phyloP scores from a whole-genome alignment of 2,329 filamentous ascomycete species.

The Pseudogymnoascus sp. region DNA sequence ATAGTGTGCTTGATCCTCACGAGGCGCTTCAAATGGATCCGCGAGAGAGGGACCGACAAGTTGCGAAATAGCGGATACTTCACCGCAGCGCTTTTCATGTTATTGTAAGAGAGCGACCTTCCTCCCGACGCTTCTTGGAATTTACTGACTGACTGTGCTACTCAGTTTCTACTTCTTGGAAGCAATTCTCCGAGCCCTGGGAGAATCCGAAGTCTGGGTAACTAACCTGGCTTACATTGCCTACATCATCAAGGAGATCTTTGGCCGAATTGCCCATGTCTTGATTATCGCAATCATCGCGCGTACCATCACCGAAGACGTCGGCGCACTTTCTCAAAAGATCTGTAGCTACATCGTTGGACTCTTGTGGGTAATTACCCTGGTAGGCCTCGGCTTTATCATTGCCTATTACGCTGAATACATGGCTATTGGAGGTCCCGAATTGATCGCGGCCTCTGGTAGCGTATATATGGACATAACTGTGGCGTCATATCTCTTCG shows the following conservation, averaged over 20 bases:
- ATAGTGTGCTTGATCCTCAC: neutral
- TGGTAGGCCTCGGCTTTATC: neutral
- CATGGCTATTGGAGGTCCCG: neutral
- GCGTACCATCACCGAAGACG: neutral
- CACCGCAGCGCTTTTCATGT: neutral
- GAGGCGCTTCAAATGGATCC: neutral
- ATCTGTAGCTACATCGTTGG: neutral
- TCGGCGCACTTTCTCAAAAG: neutral
- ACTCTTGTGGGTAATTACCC: neutral
- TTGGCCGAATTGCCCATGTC: neutral
- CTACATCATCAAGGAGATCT: neutral
- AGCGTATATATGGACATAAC: neutral
- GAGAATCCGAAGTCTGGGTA: neutral
- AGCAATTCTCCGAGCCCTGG: neutral
- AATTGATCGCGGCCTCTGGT: neutral
- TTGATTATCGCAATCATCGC: constrained; percentile 1
- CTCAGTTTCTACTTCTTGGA: neutral
- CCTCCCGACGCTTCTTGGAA: neutral
- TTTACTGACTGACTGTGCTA: neutral
- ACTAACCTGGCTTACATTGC: neutral
- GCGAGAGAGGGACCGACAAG: neutral
- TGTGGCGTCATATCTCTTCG: neutral
- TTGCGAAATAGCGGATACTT: neutral
- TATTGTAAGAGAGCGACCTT: neutral
- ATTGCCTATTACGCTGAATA: neutral